Percentiles rank a stretch among this genome's conserved stretches.
phyloP scores from a whole-genome alignment of 2,329 filamentous ascomycete genomes.

The Fusarium cicatricum region DNA sequence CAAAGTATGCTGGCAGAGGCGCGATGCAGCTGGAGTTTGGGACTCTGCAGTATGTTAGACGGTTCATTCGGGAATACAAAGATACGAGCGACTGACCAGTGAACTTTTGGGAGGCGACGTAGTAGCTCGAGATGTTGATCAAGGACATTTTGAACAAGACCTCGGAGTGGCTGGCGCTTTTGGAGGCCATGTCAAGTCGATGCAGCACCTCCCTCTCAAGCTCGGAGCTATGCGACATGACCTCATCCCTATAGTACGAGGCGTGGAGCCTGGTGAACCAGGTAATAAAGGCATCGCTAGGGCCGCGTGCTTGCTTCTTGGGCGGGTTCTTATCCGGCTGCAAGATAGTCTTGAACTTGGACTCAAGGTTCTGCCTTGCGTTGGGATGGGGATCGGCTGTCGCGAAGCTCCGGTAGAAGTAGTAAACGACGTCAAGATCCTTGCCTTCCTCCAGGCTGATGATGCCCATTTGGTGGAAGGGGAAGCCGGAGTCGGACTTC shows the following conservation, averaged over 20 bases:
- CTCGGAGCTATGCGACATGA: conserved; percentile 79
- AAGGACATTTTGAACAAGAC: conserved; percentile 81
- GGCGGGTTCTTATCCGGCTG: conserved; percentile 47
- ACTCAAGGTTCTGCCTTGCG: conserved; percentile 78
- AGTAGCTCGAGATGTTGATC: conserved; percentile 86
- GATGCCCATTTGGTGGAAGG: conserved; percentile 91
- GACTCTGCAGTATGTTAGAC: conserved; percentile 49
- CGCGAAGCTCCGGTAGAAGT: conserved; percentile 84
- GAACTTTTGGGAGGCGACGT: conserved; percentile 62
- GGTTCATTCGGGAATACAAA: not conserved
- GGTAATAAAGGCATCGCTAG: conserved; percentile 71
- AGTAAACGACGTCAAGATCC: conserved; percentile 86
- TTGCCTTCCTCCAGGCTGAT: conserved; percentile 80
- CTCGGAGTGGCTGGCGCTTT: conserved; percentile 69
- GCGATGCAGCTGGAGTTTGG: conserved; percentile 54
- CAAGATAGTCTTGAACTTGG: conserved; percentile 72
- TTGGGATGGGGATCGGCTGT: conserved; percentile 78
- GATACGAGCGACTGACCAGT: conserved; percentile 44
- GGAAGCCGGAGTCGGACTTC: conserved; percentile 79
- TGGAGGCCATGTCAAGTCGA: conserved; percentile 77
- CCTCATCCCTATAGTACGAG: conserved; percentile 79
- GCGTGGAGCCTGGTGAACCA: conserved; percentile 92
- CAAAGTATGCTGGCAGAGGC: conserved; percentile 71
- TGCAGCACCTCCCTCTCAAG: conserved; percentile 86
- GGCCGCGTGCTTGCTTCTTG: conserved; percentile 42